Conservation (phyloP, 805 yeast species). For the Geotrichum ghanense region DNA sequence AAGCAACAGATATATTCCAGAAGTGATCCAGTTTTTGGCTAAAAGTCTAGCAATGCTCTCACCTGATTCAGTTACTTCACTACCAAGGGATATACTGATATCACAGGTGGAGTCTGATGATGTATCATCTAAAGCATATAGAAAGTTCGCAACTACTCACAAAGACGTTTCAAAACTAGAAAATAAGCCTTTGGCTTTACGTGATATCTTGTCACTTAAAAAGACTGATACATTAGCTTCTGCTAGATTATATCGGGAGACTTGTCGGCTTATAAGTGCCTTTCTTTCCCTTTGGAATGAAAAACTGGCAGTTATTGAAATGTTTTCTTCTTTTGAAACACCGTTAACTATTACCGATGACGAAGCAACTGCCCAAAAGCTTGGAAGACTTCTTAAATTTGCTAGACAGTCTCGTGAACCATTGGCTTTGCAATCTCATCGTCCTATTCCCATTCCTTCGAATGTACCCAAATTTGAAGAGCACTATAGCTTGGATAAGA, state of each 20-base stretch:
- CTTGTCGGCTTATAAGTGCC: neutral
- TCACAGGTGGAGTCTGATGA: slow-evolving; percentile 10
- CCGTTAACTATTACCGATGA: slow-evolving; percentile 33
- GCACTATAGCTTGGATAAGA: slow-evolving; percentile 90
- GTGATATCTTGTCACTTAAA: neutral
- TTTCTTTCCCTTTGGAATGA: slow-evolving; percentile 43
- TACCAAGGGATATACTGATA: neutral
- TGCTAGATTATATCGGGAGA: neutral
- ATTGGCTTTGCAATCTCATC: slow-evolving; percentile 70
- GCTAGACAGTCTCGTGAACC: slow-evolving; percentile 48
- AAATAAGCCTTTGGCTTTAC: neutral
- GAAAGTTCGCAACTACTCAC: neutral
- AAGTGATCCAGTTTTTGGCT: slow-evolving; percentile 39
- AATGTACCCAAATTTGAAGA: slow-evolving; percentile 89
- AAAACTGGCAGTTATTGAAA: slow-evolving; percentile 47
- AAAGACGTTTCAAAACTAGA: neutral
- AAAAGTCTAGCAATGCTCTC: slow-evolving; percentile 4
- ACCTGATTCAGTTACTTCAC: slow-evolving; percentile 2
- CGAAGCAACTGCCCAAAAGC: slow-evolving; percentile 25
- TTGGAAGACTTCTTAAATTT: slow-evolving; percentile 39
- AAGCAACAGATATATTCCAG: slow-evolving; percentile 77
- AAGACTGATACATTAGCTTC: slow-evolving; percentile 2
- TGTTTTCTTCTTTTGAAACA: slow-evolving; percentile 36
- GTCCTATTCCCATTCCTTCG: slow-evolving; percentile 73
- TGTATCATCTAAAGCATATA: slow-evolving; percentile 16